Evolutionary conservation across 148 eudicot species (phyloP), one percentile per base, ranked within the genome.

Genomic region (Persicaria tinctoria): DNA sequence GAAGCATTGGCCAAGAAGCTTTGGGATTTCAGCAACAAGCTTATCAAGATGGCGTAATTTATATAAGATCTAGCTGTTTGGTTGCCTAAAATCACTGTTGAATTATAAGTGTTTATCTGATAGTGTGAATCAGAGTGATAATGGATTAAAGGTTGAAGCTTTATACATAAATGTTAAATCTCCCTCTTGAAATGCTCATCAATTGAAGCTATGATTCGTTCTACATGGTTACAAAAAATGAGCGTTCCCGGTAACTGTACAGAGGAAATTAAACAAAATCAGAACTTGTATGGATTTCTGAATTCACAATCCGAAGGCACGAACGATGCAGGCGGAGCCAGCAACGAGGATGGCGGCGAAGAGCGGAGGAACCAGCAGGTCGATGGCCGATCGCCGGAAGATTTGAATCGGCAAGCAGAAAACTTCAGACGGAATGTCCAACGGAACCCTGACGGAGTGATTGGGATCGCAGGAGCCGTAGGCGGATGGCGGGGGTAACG

Each of bases 21-120:
- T 4, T 92, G 93, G 97, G 89, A 92, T 66, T 90, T 82, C 76
- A 90, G 95, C 79, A 84, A 84, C 82, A 83, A 89, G 72, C 68
- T 94, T 83, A 78, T 87, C 44, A 80, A 85, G 68, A 78, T 85
- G 6, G 86, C 85, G 64, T 76, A 76, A 23, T 75, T 60, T n/a
- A 16, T 46, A 27, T 57, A 71, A n/a, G n/a, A 20, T 72, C 8
- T 64, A 49, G 20, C 46, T 70, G 46, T 11, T 51, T 27, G 10
- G 8, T 46, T 20, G 18, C 38, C 14, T 63, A 68, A 27, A 17
- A 64, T 9, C 12, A 4, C 23, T 20, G 48, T 62, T 4, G 48
- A 38, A 44, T 50, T 9, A 7, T 6, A 32, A 32, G 41, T 32
- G 41, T 32, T 32, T 32, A 32, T 32, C 41, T 32, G 41, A 32